Evolutionary conservation across 768 basidiomycete genomes (phyloP), one percentile per base, ranked within the genome.

Genomic region (Calocybe indica): DNA sequence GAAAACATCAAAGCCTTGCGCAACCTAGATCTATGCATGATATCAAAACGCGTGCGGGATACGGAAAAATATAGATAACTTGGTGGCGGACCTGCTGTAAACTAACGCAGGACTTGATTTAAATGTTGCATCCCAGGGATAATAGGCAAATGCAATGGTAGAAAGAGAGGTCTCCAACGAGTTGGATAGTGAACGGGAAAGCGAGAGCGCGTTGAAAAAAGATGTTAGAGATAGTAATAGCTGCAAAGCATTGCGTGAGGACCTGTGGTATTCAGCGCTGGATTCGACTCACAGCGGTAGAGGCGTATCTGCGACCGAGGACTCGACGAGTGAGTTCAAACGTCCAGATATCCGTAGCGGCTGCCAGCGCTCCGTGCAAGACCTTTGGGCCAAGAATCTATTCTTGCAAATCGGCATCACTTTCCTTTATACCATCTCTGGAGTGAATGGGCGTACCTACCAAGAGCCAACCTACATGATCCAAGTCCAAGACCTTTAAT

Each of bases 141-240:
- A 97, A 58, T 76, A 76, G 9, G 72, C 69, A 47, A 95, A 74
- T 1, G 93, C 94, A 37, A 86, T 65, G 0, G 83, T 83, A 0
- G 88, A 87, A 37, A 98, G 66, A 0, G 90, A 82, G 0, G 92
- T 92, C 60, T 99, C 96, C 28, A 94, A 67, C 9, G 92, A 94
- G 61, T 97, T 99, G 30, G 92, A 94, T 45, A 98, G 69, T 1
- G 93, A 89, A 33, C 96, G 79, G 3, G 93, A 87, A 22, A 96
- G 70, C 1, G 89, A 78, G 45, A 94, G 73, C 0, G 79, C 80
- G 64, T 98, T 80, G 69, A 97, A 98, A 59, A 95, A 80, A 5
- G 90, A 94, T 1, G 85, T 80, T 43, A 95, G 59, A 28, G 92
- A 90, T 34, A 98, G 62, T 50, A 92, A 73, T 34, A 85, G 65